Evolutionary conservation across 2,329 filamentous ascomycete genomes (phyloP), one percentile per base, ranked within the genome.

Genomic region (Dactylella cylindrospora): DNA sequence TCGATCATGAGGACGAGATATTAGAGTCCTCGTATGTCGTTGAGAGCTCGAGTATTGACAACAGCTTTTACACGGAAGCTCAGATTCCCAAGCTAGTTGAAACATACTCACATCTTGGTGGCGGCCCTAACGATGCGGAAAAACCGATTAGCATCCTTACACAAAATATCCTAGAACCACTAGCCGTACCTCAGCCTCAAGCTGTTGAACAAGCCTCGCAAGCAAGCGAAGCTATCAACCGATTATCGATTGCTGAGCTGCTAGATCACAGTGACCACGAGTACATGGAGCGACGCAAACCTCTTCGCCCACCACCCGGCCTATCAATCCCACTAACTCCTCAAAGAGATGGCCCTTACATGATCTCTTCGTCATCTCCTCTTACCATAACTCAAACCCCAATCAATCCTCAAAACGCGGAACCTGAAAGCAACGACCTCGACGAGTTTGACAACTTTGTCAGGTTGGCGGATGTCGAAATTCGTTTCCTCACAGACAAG

Each of bases 181-280:
- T n/a, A n/a, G n/a, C n/a, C n/a, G n/a, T n/a, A n/a, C n/a, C n/a
- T n/a, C n/a, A n/a, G n/a, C n/a, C n/a, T n/a, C n/a, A n/a, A n/a
- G n/a, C n/a, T n/a, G n/a, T n/a, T n/a, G n/a, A n/a, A n/a, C n/a
- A n/a, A n/a, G n/a, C 3, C 12, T 19, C 8, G 33, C 3, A 10
- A 8, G 26, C 36, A 40, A 40, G 25, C 19, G 53, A 51, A 22
- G 35, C 39, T 10, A 22, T 40, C 13, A 23, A 45, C 10, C 45
- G 46, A 20, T n/a, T 60, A 12, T 51, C 53, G 6, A 51, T 60
- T 9, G 38, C 45, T 2, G 53, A 60, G 20, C 13, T 60, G 15
- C 46, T 60, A 7, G 53, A 60, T 7, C 50, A 29, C 29, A 60
- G 53, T 26, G 53, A 60, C 7, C 25, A 51, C 39, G 53, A 51